Percentiles rank a stretch among this genome's conserved stretches.
These are phyloP conservation scores for Penicillium paradoxum DNA, from an alignment of 495 filamentous ascomycete species.

Conservation along the genomic window DNA sequence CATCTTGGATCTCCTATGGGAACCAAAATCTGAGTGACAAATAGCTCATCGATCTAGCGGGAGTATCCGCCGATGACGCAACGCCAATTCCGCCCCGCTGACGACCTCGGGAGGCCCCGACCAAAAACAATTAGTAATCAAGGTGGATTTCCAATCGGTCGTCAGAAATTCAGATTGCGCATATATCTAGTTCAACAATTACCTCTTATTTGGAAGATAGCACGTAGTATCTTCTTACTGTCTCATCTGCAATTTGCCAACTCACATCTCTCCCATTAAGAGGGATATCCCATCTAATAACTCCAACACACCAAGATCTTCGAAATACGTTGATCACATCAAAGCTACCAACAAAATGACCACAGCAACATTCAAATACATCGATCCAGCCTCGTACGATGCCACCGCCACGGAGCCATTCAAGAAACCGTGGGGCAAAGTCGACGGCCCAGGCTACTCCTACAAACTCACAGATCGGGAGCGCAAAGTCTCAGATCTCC, in stretches of 20 bases:
- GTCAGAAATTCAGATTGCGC: background rate
- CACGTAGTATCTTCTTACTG: too few relatives aligned
- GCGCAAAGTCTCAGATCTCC: conserved; percentile 7
- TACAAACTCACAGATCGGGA: conserved; percentile 3
- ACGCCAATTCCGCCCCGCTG: too few relatives aligned
- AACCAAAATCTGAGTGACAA: too few relatives aligned
- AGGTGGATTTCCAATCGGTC: background rate
- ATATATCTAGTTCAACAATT: background rate
- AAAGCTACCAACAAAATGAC: conserved; percentile 17
- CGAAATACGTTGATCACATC: too few relatives aligned
- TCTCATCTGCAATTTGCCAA: too few relatives aligned
- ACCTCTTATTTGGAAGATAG: background rate
- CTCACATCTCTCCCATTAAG: background rate
- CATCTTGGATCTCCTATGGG: too few relatives aligned
- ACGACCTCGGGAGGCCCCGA: too few relatives aligned
- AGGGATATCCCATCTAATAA: too few relatives aligned
- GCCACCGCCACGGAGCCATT: conserved; percentile 14
- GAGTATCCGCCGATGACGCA: too few relatives aligned
- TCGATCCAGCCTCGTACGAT: conserved; percentile 11
- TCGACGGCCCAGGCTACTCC: conserved; percentile 13
- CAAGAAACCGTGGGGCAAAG: conserved; percentile 16
- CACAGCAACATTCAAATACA: conserved; percentile 18
- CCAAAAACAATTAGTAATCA: background rate
- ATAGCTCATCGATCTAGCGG: too few relatives aligned
- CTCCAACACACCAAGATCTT: too few relatives aligned